These are phyloP conservation scores for Rhodotorula babjevae DNA, from an alignment of 768 basidiomycete genomes.

Conservation along the genomic window DNA sequence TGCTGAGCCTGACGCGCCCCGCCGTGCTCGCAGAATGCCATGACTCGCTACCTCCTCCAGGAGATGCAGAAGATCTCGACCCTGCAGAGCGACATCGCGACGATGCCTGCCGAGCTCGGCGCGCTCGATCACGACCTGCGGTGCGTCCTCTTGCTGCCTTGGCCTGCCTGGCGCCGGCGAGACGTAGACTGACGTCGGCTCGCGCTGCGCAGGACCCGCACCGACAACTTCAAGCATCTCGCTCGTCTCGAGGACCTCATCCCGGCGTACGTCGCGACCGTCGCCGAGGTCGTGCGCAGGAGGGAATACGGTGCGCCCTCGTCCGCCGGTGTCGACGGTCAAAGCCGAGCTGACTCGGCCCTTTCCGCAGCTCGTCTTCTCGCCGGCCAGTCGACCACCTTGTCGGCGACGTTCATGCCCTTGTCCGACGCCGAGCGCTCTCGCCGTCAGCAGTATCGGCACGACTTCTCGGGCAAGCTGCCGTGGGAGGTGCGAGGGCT, in stretches of 20 bases:
- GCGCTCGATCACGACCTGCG: conserved; percentile 54
- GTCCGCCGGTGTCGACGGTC: no score
- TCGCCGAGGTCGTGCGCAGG: conserved; percentile 82
- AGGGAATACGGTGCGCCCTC: conserved; percentile 72
- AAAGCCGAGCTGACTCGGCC: no score
- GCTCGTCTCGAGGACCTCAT: conserved; percentile 80
- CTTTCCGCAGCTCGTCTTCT: conserved; percentile 57
- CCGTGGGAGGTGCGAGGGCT: conserved; percentile 79
- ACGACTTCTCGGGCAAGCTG: conserved; percentile 75
- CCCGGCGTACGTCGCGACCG: conserved; percentile 84
- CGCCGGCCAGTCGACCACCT: conserved; percentile 69
- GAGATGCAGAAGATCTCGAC: conserved; percentile 69
- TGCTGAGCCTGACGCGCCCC: not conserved
- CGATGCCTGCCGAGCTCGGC: conserved; percentile 62
- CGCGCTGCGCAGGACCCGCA: conserved; percentile 25
- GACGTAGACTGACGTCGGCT: not conserved
- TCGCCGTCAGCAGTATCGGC: conserved; percentile 75
- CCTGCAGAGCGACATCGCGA: conserved; percentile 74
- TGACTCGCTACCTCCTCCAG: conserved; percentile 51
- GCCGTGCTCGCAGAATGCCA: conserved; percentile 45
- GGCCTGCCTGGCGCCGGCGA: no score
- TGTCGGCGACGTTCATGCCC: conserved; percentile 81
- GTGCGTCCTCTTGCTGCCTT: conserved; percentile 3
- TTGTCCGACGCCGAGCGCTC: conserved; percentile 73
- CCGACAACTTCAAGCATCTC: conserved; percentile 82